These are phyloP conservation scores for Amaranthus tricolor DNA, from an alignment of 179 eudicot species.

Conservation along the genomic window DNA sequence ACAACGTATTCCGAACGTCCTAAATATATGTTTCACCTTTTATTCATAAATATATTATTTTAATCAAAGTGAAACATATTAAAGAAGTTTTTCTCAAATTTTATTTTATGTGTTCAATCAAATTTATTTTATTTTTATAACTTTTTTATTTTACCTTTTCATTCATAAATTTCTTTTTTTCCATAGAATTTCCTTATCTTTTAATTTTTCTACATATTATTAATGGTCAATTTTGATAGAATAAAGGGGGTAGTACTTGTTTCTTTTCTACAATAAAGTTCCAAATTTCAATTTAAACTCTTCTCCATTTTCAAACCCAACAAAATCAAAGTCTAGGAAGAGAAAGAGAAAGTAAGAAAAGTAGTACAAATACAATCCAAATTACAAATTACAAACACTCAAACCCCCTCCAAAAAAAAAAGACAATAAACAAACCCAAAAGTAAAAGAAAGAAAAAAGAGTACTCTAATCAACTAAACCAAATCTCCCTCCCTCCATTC, in stretches of 20 bases:
- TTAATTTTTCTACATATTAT: neutral
- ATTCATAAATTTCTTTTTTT: neutral
- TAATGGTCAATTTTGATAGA: too few relatives aligned
- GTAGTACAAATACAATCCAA: too few relatives aligned
- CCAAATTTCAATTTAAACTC: constrained; percentile 19
- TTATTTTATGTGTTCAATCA: too few relatives aligned
- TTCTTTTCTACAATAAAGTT: constrained; percentile 7
- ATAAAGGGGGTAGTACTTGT: too few relatives aligned
- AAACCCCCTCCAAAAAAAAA: neutral
- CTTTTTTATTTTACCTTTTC: neutral
- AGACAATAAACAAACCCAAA: neutral
- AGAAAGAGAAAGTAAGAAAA: neutral
- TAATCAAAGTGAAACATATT: too few relatives aligned
- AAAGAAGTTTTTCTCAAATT: too few relatives aligned
- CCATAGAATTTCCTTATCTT: neutral
- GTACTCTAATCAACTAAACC: neutral
- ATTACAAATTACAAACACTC: too few relatives aligned
- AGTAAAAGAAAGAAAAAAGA: neutral
- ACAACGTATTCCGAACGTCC: too few relatives aligned
- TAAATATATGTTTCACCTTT: too few relatives aligned
- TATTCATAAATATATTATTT: too few relatives aligned
- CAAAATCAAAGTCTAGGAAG: constrained; percentile 8
- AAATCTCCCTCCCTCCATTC: neutral
- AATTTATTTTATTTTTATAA: too few relatives aligned
- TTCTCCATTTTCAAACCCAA: constrained; percentile 16